Conservation (phyloP, 2,329 filamentous ascomycete species). For the Botrytis deweyae region DNA sequence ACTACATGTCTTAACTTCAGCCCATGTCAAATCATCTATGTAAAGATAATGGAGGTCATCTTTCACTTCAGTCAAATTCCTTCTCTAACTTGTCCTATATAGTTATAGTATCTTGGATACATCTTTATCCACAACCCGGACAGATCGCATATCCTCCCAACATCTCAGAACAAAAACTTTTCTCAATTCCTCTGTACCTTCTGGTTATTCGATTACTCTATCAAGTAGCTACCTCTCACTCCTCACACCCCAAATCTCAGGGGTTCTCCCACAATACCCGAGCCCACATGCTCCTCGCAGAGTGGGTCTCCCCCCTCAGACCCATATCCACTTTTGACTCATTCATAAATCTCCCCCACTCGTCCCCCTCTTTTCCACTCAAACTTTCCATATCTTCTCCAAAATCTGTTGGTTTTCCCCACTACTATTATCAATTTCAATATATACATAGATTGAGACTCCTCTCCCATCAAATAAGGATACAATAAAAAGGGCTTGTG, state of each 20-base stretch:
- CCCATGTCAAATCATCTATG: neutral
- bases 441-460: fast-evolving
- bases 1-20: neutral
- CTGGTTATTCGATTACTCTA: neutral
- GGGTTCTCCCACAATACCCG: neutral
- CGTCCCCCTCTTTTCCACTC: neutral
- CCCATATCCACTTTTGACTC: neutral
- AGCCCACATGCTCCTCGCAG: neutral
- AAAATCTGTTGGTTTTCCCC: neutral
- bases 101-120: neutral
- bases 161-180: neutral
- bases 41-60: neutral
- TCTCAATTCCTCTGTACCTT: neutral
- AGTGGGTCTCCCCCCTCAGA: neutral
- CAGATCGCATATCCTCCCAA: neutral
- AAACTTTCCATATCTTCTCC: neutral
- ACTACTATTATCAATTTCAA: fast-evolving
- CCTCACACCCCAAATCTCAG: neutral
- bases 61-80: neutral
- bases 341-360: neutral
- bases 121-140: neutral
- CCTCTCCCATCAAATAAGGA: fast-evolving
- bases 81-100: neutral
- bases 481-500: neutral
- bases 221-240: neutral